Evolutionary conservation across 768 basidiomycete species (phyloP), one percentile per base, ranked within the genome.

Genomic region (Lactarius quietus): DNA sequence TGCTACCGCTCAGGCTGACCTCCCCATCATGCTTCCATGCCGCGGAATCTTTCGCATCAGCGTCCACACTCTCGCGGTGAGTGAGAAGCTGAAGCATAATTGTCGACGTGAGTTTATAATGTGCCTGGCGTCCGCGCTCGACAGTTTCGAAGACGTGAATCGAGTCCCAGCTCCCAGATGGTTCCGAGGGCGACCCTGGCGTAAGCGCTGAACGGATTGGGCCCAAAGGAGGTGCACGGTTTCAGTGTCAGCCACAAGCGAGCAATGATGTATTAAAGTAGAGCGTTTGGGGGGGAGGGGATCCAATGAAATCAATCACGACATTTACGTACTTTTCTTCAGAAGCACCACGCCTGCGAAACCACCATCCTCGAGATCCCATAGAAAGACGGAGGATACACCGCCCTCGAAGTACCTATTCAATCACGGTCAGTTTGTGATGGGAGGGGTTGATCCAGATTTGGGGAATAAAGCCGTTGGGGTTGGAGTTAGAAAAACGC

Each of bases 41-140:
- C 10, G 80, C 78, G 36, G 76, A 74, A 45, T 69, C 70, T 53
- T 78, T 79, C 67, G 78, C 80, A 45, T 77, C 75, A 35, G 67
- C 62, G 57, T 70, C 61, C 59, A 62, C 33, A 28, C 67, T 74
- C 63, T 61, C 68, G 61, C 62, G 69, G 58, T 78, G 81, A 36
- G 86, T 89, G 58, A 89, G 80, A 33, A 99, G 85, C 70, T 95
- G 92, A 20, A 99, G 87, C 93, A 98, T 96, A 61, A 98, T 85
- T 2, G 97, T 98, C 51, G 93, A 95, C 2, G 97, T 98, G 59
- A 99, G 82, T 78, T 98, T 98, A 79, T 98, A 99, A 72, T 93
- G 93, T 5, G 96, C 95, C 70, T 91, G 87, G 57, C 96, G 84
- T 6, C 92, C 95, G 53, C 95, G 86, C 73, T 97, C 95, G n/a